These are phyloP conservation scores for Alternaria conjuncta DNA, from an alignment of 2,329 filamentous ascomycete species.

Conservation along the genomic window DNA sequence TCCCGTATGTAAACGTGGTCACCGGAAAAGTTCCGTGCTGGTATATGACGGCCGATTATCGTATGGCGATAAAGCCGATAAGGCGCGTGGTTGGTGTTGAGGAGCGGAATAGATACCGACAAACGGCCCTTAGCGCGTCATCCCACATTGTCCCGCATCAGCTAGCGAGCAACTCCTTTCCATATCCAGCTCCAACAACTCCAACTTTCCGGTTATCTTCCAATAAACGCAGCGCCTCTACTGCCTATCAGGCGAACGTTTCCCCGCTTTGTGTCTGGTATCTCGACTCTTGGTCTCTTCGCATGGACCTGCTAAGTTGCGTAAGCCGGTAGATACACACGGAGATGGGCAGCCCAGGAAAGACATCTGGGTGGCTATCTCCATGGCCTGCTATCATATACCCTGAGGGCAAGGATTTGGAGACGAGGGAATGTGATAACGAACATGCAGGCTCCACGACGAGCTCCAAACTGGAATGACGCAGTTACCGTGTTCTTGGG, in stretches of 20 bases:
- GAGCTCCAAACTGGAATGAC: not conserved
- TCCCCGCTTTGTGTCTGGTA: not conserved
- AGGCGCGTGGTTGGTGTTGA: not conserved
- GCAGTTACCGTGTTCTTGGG: not conserved
- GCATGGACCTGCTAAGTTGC: constrained; percentile 1
- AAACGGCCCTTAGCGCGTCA: not conserved
- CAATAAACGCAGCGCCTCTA: constrained; percentile 1
- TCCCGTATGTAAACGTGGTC: not conserved
- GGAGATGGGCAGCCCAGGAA: not conserved
- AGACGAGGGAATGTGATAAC: not conserved
- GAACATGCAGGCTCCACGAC: not conserved
- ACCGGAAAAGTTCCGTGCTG: not conserved
- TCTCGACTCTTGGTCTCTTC: not conserved
- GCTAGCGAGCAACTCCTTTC: not conserved
- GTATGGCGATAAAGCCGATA: constrained; percentile 2
- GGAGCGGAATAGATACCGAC: constrained; percentile 8
- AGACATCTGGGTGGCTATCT: not conserved
- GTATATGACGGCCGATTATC: not conserved
- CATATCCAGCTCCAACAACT: not conserved
- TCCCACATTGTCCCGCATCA: not conserved
- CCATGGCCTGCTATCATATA: not conserved
- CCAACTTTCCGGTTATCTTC: constrained; percentile 1
- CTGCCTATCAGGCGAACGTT: not conserved
- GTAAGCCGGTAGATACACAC: not conserved
- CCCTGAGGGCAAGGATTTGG: not conserved